A percentile compares a stretch with the other conserved stretches of the same genome.
Conservation (phyloP, 2,329 filamentous ascomycete species). For the Talaromyces islandicus region DNA sequence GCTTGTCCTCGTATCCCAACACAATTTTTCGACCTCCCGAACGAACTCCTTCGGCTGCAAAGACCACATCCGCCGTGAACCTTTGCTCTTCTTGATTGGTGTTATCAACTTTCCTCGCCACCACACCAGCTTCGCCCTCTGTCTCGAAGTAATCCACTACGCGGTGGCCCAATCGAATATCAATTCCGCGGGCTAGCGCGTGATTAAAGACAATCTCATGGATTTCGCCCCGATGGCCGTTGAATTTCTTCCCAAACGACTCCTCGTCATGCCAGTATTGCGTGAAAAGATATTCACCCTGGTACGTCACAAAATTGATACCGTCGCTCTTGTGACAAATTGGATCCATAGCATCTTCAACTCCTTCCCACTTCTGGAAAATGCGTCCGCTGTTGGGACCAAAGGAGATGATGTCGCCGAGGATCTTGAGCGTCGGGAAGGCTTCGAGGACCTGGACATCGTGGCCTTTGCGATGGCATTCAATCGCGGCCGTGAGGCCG, state of each 20-base stretch:
- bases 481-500: slow-evolving; percentile 28
- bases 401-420: slow-evolving; percentile 44
- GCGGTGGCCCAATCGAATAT: slow-evolving; percentile 21
- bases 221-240: slow-evolving; percentile 29
- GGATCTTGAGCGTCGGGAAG: slow-evolving; percentile 38
- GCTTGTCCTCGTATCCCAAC: slow-evolving; percentile 23
- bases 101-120: slow-evolving; percentile 15
- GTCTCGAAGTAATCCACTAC: background rate
- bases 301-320: slow-evolving; percentile 22
- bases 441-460: slow-evolving; percentile 37
- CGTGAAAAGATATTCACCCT: slow-evolving; percentile 23
- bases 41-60: slow-evolving; percentile 51
- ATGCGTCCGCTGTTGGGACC: slow-evolving; percentile 19
- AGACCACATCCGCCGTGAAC: slow-evolving; percentile 46
- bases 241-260: slow-evolving; percentile 19
- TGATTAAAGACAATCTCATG: slow-evolving; percentile 28
- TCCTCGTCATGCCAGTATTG: slow-evolving; percentile 13
- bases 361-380: slow-evolving; percentile 27
- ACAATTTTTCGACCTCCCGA: slow-evolving; percentile 47
- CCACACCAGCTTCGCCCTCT: slow-evolving; percentile 17
- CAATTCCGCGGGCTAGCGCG: slow-evolving; percentile 20
- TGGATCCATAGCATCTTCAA: slow-evolving; percentile 22
- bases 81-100: slow-evolving; percentile 16
- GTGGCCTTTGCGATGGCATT: slow-evolving; percentile 19
- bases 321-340: slow-evolving; percentile 24